These are phyloP conservation scores for Calocybe indica DNA, from an alignment of 768 basidiomycete genomes.

Conservation along the genomic window DNA sequence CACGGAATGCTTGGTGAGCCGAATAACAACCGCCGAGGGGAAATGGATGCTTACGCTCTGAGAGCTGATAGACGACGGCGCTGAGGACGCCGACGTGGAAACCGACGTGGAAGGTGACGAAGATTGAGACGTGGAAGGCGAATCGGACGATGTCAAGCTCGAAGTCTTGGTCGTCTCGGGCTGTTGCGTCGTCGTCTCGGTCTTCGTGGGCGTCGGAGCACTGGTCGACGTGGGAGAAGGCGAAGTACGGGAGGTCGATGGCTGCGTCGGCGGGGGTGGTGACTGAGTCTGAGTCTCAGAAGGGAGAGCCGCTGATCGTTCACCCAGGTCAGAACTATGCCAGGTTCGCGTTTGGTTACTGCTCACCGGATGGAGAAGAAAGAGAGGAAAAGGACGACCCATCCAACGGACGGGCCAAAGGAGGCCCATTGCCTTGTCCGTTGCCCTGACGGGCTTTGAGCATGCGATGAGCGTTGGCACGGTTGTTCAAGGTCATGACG, in stretches of 20 bases:
- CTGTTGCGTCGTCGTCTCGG: constrained; percentile 3
- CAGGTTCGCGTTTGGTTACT: background rate
- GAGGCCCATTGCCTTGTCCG: constrained; percentile 1
- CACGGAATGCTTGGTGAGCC: background rate
- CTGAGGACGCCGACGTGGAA: constrained; percentile 4
- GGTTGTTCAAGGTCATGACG: constrained; percentile 24
- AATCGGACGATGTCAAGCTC: background rate
- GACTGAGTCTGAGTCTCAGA: constrained; percentile 1
- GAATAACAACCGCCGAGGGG: background rate
- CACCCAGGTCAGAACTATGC: too few species aligned
- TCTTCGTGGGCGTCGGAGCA: background rate
- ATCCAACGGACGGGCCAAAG: too few species aligned
- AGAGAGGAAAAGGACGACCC: too few species aligned
- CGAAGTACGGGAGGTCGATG: constrained; percentile 9
- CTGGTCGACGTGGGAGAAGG: background rate
- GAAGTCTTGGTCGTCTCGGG: constrained; percentile 4
- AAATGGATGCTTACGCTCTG: too few species aligned
- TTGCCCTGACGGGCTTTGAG: constrained; percentile 17
- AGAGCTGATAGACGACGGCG: constrained; percentile 8
- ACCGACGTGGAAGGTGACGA: constrained; percentile 6
- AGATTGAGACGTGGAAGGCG: constrained; percentile 5
- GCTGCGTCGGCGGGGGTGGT: constrained; percentile 1
- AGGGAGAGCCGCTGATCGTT: constrained; percentile 1
- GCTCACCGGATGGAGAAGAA: too few species aligned
- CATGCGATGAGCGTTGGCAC: constrained; percentile 19